Base-by-base conservation (phyloP, 2,329 filamentous ascomycete species). In the Cladophialophora immunda region DNA sequence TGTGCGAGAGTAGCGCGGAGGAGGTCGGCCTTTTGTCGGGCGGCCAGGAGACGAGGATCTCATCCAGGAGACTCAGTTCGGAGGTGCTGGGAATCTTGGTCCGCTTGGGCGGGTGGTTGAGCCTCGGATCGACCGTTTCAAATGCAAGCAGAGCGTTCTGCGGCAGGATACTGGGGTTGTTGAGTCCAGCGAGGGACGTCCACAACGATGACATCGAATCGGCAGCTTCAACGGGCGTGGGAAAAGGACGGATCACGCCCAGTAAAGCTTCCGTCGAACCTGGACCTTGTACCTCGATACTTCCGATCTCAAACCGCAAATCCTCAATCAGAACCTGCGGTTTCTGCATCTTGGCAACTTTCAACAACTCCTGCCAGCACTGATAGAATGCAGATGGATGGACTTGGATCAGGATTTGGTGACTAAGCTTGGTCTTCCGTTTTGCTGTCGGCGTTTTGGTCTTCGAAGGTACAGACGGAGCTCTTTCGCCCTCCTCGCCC, bases 191-290 rank as follows among this genome's bases (percentile, higher is more conserved):
- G 19, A 84, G 74, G 45, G 76, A 77, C n/a, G 65, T 68, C 82
- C 82, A 84, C 15, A 75, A 75, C 22, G 56, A 53, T 11, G 36
- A 53, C 13, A 58, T 50, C 4, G 62, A 22, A 63, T 72, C 67
- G 63, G 80, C 77, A 6, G 73, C 71, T 3, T 67, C 41, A 4
- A 27, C 7, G 17, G 80, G 66, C 7, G 70, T 45, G 62, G 86
- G 82, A 54, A 75, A 71, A 30, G 86, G 85, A 58, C 85, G 85
- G 7, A 98, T 80, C 9, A 92, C 84, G 27, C 89, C 87, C 11
- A 92, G 81, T 1, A 99, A 81, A 2, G 91, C 84, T 77, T 97
- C 93, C 1, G 91, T 93, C 3, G 93, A 91, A 7, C 87, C 91
- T 13, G 94, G 93, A 0, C 90, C 90, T 17, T 83, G 85, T 41